Conservation (phyloP, 805 yeast genomes). For the Wickerhamomyces subpelliculosus region DNA sequence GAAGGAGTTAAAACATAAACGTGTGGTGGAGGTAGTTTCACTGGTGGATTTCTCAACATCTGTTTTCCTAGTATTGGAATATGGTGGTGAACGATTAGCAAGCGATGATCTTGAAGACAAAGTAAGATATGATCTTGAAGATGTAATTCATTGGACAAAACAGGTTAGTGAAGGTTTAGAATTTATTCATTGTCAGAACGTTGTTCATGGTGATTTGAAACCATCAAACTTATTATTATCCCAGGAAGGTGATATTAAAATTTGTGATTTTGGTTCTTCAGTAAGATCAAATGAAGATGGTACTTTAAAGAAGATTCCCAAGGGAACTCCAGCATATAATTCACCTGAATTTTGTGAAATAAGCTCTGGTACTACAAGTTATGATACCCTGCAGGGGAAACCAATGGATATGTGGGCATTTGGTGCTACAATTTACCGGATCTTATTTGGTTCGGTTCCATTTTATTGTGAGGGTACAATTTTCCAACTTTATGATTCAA, state of each 20-base stretch:
- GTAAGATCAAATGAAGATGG: slow-evolving; percentile 17
- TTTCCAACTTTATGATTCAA: not conserved
- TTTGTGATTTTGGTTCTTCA: slow-evolving; percentile 63
- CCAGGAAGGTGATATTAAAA: slow-evolving; percentile 51
- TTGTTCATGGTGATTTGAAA: slow-evolving; percentile 58
- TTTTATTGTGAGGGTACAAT: not conserved
- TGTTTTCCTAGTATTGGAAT: slow-evolving; percentile 25
- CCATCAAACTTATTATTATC: slow-evolving; percentile 59
- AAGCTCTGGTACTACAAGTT: not conserved
- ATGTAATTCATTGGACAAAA: slow-evolving; percentile 42
- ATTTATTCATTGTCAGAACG: slow-evolving; percentile 49
- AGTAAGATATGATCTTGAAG: slow-evolving; percentile 56
- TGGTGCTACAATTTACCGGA: slow-evolving; percentile 5
- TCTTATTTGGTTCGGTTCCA: not conserved
- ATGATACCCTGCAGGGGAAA: not conserved
- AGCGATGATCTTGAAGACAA: slow-evolving; percentile 49
- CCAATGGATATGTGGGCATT: slow-evolving; percentile 9
- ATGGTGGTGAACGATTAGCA: slow-evolving; percentile 42
- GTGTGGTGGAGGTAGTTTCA: slow-evolving; percentile 53
- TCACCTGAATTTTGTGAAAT: slow-evolving; percentile 5
- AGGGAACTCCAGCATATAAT: slow-evolving; percentile 6
- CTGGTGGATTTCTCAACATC: slow-evolving; percentile 20
- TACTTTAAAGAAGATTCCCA: slow-evolving; percentile 24
- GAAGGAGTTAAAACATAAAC: slow-evolving; percentile 48
- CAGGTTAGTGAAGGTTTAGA: slow-evolving; percentile 51